phyloP scores from a whole-genome alignment of 2,329 filamentous ascomycete species.

The Neonectria faginata region DNA sequence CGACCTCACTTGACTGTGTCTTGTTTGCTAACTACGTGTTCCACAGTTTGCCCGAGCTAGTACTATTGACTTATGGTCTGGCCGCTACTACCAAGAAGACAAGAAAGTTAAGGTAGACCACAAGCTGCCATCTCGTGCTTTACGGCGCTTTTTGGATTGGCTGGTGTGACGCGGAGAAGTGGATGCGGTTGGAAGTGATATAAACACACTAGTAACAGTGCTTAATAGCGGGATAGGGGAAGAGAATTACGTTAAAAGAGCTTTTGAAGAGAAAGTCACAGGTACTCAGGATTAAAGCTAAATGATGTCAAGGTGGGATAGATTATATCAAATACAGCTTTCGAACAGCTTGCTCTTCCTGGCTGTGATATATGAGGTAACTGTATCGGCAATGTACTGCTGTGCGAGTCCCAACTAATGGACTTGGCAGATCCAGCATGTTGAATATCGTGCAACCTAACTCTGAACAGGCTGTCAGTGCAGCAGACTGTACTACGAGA shows the following conservation, averaged over 20 bases:
- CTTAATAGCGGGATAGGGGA: background rate
- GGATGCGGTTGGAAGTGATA: background rate
- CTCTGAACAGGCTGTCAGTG: too few species aligned
- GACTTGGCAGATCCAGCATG: too few species aligned
- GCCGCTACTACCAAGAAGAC: slow-evolving; percentile 30
- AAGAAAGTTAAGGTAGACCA: slow-evolving; percentile 7
- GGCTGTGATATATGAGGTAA: too few species aligned
- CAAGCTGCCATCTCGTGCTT: background rate
- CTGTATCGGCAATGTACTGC: too few species aligned
- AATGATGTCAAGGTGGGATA: too few species aligned
- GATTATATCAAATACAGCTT: too few species aligned
- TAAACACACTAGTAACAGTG: background rate
- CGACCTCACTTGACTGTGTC: too few species aligned
- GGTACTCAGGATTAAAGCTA: too few species aligned
- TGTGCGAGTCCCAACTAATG: too few species aligned
- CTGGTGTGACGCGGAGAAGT: background rate
- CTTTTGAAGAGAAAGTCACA: background rate
- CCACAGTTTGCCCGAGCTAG: slow-evolving; percentile 51
- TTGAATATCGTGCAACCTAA: too few species aligned
- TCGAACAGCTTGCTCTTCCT: too few species aligned
- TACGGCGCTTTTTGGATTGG: background rate
- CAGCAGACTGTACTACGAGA: too few species aligned
- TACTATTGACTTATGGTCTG: slow-evolving; percentile 63
- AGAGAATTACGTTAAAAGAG: background rate
- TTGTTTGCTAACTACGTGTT: background rate